These are phyloP conservation scores for Aechmea fasciata DNA, from an alignment of 176 grass and related monocot genomes.

Conservation along the genomic window DNA sequence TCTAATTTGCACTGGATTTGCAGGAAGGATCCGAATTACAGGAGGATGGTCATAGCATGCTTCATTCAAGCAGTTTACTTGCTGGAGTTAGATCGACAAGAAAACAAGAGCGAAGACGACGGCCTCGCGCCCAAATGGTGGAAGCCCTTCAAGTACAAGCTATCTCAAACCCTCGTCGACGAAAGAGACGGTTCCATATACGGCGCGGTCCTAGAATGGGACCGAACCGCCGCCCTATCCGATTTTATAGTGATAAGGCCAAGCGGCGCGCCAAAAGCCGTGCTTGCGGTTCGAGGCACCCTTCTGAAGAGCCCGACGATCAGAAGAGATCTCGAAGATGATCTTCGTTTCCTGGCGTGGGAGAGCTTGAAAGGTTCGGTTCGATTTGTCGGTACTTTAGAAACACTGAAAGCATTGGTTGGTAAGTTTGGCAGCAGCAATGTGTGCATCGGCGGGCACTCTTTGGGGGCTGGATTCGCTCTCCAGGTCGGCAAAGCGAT, in stretches of 20 bases:
- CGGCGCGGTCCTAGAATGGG: constrained; percentile 66
- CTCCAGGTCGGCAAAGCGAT: constrained; percentile 64
- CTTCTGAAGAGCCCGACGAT: constrained; percentile 50
- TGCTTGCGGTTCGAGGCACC: constrained; percentile 59
- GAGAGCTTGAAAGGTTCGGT: constrained; percentile 74
- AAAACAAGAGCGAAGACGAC: constrained; percentile 26
- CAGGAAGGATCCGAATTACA: constrained; percentile 78
- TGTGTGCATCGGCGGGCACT: constrained; percentile 68
- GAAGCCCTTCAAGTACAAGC: constrained; percentile 84
- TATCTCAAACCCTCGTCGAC: constrained; percentile 41
- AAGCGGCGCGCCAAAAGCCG: constrained; percentile 55
- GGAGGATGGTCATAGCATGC: constrained; percentile 66
- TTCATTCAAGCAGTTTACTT: constrained; percentile 65
- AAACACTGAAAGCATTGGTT: constrained; percentile 40
- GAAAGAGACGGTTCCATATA: constrained; percentile 73
- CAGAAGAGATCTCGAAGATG: constrained; percentile 72
- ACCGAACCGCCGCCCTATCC: constrained; percentile 41
- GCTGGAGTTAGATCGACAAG: constrained; percentile 74
- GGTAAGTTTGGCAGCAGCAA: constrained; percentile 41
- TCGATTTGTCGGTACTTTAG: constrained; percentile 52
- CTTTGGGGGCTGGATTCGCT: constrained; percentile 60
- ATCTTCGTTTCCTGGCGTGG: constrained; percentile 49
- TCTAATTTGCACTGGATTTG: constrained; percentile 8
- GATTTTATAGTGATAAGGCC: constrained; percentile 58
- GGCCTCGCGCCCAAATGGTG: constrained; percentile 76